phyloP scores from a whole-genome alignment of 148 eudicot species.

The Agrostemma githago region DNA sequence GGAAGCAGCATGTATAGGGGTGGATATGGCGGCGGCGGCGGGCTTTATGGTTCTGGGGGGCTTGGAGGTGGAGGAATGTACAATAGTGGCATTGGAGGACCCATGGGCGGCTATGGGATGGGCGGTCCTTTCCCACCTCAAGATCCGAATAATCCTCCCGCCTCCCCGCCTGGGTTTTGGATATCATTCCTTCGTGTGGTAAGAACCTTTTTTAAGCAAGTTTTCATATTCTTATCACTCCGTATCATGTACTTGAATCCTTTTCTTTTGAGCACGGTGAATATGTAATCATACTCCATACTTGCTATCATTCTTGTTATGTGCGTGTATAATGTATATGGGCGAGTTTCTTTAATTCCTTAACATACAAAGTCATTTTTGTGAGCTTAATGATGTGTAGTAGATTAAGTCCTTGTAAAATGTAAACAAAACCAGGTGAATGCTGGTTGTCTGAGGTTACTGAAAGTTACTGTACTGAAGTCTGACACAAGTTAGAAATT shows the following conservation, averaged over 20 bases:
- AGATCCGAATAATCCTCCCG: slow-evolving; percentile 90
- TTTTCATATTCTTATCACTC: background rate
- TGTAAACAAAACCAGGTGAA: background rate
- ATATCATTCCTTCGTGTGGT: slow-evolving; percentile 90
- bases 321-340: background rate
- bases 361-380: background rate
- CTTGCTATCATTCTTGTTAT: background rate
- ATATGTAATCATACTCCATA: background rate
- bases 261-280: background rate
- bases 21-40: slow-evolving; percentile 50
- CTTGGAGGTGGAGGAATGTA: slow-evolving; percentile 30
- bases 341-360: background rate
- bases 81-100: slow-evolving; percentile 43
- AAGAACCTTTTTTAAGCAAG: slow-evolving; percentile 22
- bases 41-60: slow-evolving; percentile 59
- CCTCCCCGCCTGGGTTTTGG: slow-evolving; percentile 96
- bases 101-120: slow-evolving; percentile 43
- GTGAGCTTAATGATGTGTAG: no score
- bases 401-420: background rate
- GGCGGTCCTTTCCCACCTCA: slow-evolving; percentile 55
- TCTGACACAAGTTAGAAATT: no score
- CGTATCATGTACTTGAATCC: background rate
- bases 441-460: background rate
- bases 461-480: background rate
- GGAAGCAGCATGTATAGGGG: slow-evolving; percentile 69